phyloP scores from a whole-genome alignment of 2,329 filamentous ascomycete species.

The Phyllosticta capitalensis region DNA sequence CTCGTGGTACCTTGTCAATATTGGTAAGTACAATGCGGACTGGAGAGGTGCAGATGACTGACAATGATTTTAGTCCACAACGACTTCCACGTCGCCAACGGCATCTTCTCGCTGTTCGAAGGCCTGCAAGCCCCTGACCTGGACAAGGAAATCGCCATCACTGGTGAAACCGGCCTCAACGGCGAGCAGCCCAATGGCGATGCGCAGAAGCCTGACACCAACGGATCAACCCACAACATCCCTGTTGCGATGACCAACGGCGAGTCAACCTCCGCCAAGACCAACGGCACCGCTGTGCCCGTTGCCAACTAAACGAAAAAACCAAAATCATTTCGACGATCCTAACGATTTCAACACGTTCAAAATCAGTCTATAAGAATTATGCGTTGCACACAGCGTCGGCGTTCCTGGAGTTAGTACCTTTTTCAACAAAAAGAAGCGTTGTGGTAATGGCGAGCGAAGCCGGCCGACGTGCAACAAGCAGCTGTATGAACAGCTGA shows the following conservation, averaged over 20 bases:
- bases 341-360: background rate
- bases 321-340: background rate
- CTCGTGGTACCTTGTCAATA: conserved; percentile 89
- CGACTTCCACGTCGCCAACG: conserved; percentile 78
- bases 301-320: background rate
- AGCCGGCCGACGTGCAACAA: background rate
- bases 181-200: background rate
- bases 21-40: conserved; percentile 51
- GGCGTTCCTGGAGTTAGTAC: conserved; percentile 4
- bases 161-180: background rate
- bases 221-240: conserved; percentile 1
- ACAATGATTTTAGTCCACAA: conserved; percentile 66
- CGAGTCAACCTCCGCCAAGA: conserved; percentile 4
- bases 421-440: conserved; percentile 10
- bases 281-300: conserved; percentile 1
- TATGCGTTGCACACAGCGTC: conserved; percentile 8
- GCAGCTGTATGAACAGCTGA: background rate
- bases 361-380: background rate
- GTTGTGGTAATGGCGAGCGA: background rate
- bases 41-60: conserved; percentile 13
- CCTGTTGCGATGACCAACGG: conserved; percentile 4
- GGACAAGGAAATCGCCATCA: conserved; percentile 32
- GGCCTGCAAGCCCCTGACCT: conserved; percentile 61
- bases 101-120: conserved; percentile 79
- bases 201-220: background rate